These are phyloP conservation scores for Eimeria falciformis DNA, from an alignment of 169 alveolate species.

Conservation along the genomic window DNA sequence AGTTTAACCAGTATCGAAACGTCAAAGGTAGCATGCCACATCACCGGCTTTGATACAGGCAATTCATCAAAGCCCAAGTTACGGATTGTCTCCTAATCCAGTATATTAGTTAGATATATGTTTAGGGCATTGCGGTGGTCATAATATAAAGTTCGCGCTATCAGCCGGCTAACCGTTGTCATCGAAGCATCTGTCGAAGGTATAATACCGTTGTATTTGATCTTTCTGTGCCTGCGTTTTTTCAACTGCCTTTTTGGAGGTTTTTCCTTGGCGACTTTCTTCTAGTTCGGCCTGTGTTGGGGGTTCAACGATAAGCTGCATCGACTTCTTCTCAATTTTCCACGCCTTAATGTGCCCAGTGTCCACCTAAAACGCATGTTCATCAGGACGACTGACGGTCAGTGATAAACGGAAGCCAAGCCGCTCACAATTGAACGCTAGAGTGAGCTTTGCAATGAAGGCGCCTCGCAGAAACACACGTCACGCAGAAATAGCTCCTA, in stretches of 20 bases:
- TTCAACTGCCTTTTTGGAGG: conserved; percentile 80
- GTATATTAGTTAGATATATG: no score
- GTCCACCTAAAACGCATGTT: conserved; percentile 76
- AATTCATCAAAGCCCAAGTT: background rate
- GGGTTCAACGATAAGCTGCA: conserved; percentile 86
- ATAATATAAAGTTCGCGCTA: background rate
- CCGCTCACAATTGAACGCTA: no score
- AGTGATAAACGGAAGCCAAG: no score
- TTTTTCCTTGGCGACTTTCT: conserved; percentile 81
- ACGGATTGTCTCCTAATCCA: background rate
- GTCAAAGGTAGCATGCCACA: background rate
- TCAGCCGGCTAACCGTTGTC: conserved; percentile 81
- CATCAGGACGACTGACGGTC: no score
- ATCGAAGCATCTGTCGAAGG: conserved; percentile 86
- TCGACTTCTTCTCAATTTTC: conserved; percentile 81
- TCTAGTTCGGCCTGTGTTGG: conserved; percentile 83
- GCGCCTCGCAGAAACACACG: no score
- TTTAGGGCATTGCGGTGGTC: background rate
- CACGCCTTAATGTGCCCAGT: conserved; percentile 86
- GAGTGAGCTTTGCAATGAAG: no score
- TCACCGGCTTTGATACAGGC: background rate
- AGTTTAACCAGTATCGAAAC: no score
- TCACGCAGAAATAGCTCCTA: no score
- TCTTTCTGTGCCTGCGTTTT: conserved; percentile 86
- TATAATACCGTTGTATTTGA: conserved; percentile 83